phyloP scores from a whole-genome alignment of 139 green algal genomes.

The Astrephomene gubernaculifera region DNA sequence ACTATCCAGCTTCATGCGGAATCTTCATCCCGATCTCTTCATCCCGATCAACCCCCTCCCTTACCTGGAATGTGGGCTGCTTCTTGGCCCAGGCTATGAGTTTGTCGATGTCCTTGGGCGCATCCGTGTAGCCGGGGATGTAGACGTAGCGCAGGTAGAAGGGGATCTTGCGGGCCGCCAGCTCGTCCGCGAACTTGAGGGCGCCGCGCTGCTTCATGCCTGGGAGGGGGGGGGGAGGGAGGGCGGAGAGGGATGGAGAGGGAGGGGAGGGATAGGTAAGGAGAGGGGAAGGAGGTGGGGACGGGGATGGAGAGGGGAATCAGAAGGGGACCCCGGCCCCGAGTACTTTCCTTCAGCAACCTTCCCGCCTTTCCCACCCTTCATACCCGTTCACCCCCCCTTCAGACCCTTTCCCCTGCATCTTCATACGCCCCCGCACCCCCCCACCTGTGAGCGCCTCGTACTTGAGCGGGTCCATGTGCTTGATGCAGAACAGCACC shows the following conservation, averaged over 20 bases:
- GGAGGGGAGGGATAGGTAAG: not conserved
- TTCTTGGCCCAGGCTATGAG: slow-evolving; percentile 54
- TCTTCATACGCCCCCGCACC: not conserved
- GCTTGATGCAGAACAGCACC: slow-evolving; percentile 81
- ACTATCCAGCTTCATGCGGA: no score
- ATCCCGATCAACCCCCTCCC: no score
- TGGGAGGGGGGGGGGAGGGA: slow-evolving; percentile 1
- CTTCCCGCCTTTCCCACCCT: not conserved
- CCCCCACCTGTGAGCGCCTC: slow-evolving; percentile 38
- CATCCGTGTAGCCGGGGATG: slow-evolving; percentile 51
- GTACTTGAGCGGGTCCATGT: slow-evolving; percentile 60
- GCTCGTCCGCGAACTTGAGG: slow-evolving; percentile 67
- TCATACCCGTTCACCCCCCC: not conserved
- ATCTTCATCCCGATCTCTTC: no score
- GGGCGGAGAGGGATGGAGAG: not conserved
- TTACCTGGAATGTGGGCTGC: slow-evolving; percentile 50
- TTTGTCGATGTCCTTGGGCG: slow-evolving; percentile 38
- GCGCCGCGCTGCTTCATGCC: slow-evolving; percentile 61
- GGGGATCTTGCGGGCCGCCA: slow-evolving; percentile 59
- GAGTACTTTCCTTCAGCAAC: no score
- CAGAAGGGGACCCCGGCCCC: no score
- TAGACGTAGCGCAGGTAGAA: slow-evolving; percentile 64
- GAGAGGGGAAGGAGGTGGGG: no score
- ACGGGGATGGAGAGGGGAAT: no score
- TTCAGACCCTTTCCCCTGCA: not conserved